These are phyloP conservation scores for Agastache rugosa DNA, from an alignment of 257 asterid genomes.

Conservation along the genomic window DNA sequence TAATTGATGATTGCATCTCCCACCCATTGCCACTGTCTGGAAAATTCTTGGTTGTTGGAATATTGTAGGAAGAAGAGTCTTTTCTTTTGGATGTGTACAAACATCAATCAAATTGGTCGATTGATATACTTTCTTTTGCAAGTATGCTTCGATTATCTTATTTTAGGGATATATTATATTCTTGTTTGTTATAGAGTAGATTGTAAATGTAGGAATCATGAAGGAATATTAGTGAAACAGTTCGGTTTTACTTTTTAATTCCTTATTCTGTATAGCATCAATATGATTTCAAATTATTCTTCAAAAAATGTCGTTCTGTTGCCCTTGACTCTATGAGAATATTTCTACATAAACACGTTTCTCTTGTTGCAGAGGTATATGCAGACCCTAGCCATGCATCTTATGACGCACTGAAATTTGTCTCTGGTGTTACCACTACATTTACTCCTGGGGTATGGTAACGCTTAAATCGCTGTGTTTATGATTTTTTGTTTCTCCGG, in stretches of 20 bases:
- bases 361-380: slow-evolving; percentile 74
- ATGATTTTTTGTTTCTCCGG: slow-evolving; percentile 1
- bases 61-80: neutral
- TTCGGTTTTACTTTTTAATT: neutral
- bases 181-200: neutral
- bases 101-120: neutral
- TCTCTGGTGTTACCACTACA: slow-evolving; percentile 81
- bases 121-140: no score
- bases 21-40: neutral
- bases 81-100: neutral
- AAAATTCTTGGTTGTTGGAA: slow-evolving; percentile 8
- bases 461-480: slow-evolving; percentile 25
- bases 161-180: slow-evolving; percentile 4
- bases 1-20: slow-evolving; percentile 4
- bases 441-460: slow-evolving; percentile 85
- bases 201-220: neutral
- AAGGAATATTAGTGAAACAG: neutral
- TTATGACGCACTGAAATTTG: slow-evolving; percentile 75
- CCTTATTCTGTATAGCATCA: neutral
- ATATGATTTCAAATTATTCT: neutral
- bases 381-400: slow-evolving; percentile 91
- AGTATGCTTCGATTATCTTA: neutral
- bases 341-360: neutral
- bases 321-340: neutral
- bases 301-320: neutral